Evolutionary conservation across 164 flowering plant genomes (phyloP).

Genomic region (Chloranthus sessilifolius): DNA sequence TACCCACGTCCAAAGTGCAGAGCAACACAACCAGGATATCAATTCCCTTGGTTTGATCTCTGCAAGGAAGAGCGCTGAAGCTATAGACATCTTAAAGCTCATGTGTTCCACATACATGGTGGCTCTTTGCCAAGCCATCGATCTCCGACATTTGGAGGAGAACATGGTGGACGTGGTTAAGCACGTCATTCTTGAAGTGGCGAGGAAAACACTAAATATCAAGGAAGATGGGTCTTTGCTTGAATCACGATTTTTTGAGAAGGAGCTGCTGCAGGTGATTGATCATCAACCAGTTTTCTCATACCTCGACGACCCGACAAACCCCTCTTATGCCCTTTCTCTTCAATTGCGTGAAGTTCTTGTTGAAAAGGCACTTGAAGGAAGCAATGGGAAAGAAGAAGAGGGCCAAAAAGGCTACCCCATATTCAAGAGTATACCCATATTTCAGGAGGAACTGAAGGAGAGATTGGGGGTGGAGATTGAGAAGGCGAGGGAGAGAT

Average conservation of each 20-base stretch:
- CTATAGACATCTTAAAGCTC: conserved; percentile 43
- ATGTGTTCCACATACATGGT: conserved; percentile 45
- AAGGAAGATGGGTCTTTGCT: conserved; percentile 29
- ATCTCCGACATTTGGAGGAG: conserved; percentile 48
- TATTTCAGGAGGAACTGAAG: conserved; percentile 34
- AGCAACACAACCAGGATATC: conserved; percentile 24
- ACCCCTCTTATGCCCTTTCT: conserved; percentile 31
- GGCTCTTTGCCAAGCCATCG: conserved; percentile 52
- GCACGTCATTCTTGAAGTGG: conserved; percentile 25
- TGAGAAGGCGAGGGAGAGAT: conserved; percentile 29
- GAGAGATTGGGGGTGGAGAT: conserved; percentile 23
- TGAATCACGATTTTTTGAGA: conserved; percentile 46
- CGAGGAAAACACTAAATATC: conserved; percentile 33
- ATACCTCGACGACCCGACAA: conserved; percentile 41
- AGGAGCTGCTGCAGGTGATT: conserved; percentile 34
- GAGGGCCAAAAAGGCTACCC: conserved; percentile 14
- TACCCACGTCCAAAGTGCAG: conserved; percentile 19
- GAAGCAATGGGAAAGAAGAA: neutral
- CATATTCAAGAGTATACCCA: conserved; percentile 36
- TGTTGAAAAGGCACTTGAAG: conserved; percentile 27
- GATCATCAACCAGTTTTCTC: conserved; percentile 41
- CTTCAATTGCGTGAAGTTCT: conserved; percentile 35
- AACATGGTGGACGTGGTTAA: conserved; percentile 41
- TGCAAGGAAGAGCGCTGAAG: conserved; percentile 45
- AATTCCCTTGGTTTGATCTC: conserved; percentile 45